Evolutionary conservation across 495 filamentous ascomycete species (phyloP), one percentile per base, ranked within the genome.

Genomic region (Evansstolkia leycettana): DNA sequence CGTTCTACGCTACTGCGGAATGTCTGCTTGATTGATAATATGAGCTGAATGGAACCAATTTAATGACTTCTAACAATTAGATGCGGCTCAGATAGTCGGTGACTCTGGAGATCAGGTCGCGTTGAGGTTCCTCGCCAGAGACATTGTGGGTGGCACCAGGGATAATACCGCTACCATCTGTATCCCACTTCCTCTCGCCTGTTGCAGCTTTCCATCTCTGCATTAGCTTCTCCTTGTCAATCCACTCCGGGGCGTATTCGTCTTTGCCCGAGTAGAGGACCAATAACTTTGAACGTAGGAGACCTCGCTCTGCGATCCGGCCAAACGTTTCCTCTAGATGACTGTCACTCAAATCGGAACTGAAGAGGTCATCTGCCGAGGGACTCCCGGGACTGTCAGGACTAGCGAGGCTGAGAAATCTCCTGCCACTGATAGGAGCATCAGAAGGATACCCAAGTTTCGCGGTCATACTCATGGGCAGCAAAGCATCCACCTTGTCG

Each of bases 361-460:
- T 84, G 60, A 95, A 98, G 42, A 82, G 80, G 54, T 96, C 90
- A 57, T 98, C 89, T 31, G 79, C 78, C 9, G 83, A 80, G 4
- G 62, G 67, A 18, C 54, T 40, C 55, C 75, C 47, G 17, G 70
- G 57, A 31, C 58, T 64, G 17, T 68, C 67, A 1, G 67, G 65
- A 26, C 68, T 76, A 5, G 66, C 69, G 15, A 95, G 64, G 37
- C 75, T 73, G 17, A 75, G 50, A 69, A 82, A 88, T 39, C 89
- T 51, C 29, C 55, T 48, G 24, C 52, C 53, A 46, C 46, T 60
- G 2, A 66, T 57, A 1, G 83, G 84, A 11, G 76, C 75, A 2
- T 64, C 62, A 6, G 59, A 51, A 17, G 68, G 70, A 23, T 76
- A 69, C 1, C 60, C 58, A 1, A 64, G 28, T 8, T 36, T 44